Base-by-base conservation (phyloP, 306 rosid genomes). In the Citrullus amarus region DNA sequence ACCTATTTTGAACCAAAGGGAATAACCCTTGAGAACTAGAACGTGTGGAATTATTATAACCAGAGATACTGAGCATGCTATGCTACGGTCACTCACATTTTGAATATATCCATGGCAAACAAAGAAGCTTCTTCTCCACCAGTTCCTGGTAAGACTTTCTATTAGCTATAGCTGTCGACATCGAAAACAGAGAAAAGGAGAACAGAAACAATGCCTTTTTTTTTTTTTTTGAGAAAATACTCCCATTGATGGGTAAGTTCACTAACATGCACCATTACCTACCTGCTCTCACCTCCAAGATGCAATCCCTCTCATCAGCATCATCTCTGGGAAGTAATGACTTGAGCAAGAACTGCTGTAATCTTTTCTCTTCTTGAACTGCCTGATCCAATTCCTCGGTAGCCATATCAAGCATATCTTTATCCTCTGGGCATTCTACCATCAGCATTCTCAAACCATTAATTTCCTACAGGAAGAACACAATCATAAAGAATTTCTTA, bases 241-340 rank as follows among this genome's bases (percentile, higher is more conserved):
- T 3, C 43, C 61, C 43, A 25, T 30, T 13, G 20, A 69, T 70
- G 53, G 30, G 14, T 11, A n/a, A 7, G 43, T 56, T 76, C 28
- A 41, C 22, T 59, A 77, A 80, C 48, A 57, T 50, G 54, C 57
- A 81, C 69, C 43, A 8, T 78, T 84, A 90, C 98, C 98, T 90
- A 93, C 98, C 98, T 90, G 98, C 97, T 87, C 98, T 89, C 74
- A 94, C 97, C 89, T 94, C 98, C 88, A 92, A 85, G 80, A 94
- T 92, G 88, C 89, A 90, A 85, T 90, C 97, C 86, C 97, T 92
- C 86, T 90, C 97, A 86, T 94, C 93, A 59, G 98, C 97, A 81
- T 92, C 98, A 62, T 94, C 98, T 85, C 88, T 90, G 38, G 97
- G 97, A 86, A 94, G 98, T 60, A 94, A 85, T 18, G 88, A 88